These are phyloP conservation scores for Ophiostoma piceae DNA, from an alignment of 2,329 filamentous ascomycete genomes.

Conservation along the genomic window DNA sequence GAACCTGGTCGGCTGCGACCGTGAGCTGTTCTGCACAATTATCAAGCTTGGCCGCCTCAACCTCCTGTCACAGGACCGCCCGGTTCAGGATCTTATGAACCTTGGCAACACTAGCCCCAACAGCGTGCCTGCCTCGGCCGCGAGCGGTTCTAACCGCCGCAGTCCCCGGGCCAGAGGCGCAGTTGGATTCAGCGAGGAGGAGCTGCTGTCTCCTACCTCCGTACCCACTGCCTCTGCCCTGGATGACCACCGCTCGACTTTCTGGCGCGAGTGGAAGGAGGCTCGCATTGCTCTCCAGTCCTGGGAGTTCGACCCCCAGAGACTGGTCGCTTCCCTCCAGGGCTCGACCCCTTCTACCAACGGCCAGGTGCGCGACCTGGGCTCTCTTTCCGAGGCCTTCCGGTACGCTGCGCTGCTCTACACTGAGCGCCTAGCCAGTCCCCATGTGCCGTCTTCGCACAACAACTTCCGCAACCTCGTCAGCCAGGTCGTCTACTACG, in stretches of 20 bases:
- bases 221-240: slow-evolving; percentile 42
- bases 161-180: slow-evolving; percentile 22
- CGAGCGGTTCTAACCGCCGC: slow-evolving; percentile 22
- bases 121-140: not conserved
- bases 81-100: slow-evolving; percentile 41
- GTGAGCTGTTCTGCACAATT: slow-evolving; percentile 79
- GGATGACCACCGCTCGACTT: slow-evolving; percentile 58
- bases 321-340: slow-evolving; percentile 42
- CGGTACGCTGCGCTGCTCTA: slow-evolving; percentile 85
- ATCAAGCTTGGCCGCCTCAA: slow-evolving; percentile 79
- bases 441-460: slow-evolving; percentile 64
- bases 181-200: slow-evolving; percentile 40
- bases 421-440: slow-evolving; percentile 78
- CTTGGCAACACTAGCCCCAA: slow-evolving; percentile 21
- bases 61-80: slow-evolving; percentile 67
- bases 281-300: slow-evolving; percentile 69
- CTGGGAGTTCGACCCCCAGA: slow-evolving; percentile 67
- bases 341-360: slow-evolving; percentile 41
- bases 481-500: slow-evolving; percentile 75
- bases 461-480: slow-evolving; percentile 80
- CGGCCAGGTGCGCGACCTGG: slow-evolving; percentile 65
- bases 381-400: slow-evolving; percentile 83
- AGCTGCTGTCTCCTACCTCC: slow-evolving; percentile 41
- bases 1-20: slow-evolving; percentile 83
- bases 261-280: slow-evolving; percentile 84